Evolutionary conservation across 208 protist genomes (phyloP), one percentile per base, ranked within the genome.

Genomic region (Kentomonas sorsogonicus): DNA sequence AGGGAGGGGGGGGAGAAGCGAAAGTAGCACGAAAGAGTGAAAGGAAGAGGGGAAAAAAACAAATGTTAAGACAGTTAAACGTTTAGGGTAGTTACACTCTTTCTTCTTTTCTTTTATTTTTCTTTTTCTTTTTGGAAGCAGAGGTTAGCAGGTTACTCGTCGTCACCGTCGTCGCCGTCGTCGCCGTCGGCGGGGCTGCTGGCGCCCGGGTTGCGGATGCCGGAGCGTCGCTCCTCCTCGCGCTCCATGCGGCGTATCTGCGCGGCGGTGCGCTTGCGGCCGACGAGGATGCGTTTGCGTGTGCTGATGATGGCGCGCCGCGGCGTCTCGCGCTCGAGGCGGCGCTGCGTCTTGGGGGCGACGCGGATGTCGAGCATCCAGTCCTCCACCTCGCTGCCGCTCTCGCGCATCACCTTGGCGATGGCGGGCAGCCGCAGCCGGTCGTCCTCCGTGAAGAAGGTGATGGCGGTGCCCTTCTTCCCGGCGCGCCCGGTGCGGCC

Each of bases 381-480:
- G 18, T 96, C 92, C 46, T 95, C 87, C 23, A 98, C 93, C 1
- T 67, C 62, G 55, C 76, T 94, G n/a, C 96, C 96, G 11, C 95
- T 89, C 26, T 94, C 82, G 56, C 83, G 86, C 56, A 98, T 93
- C 3, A 97, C 77, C 47, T 83, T 86, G 15, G 90, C 96, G 27
- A 97, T 89, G 39, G 74, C 70, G 1, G 89, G 83, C 34, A 98
- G 82, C n/a, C 87, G 78, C 45, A 88, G 67, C 23, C 69, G 71
- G 68, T 99, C 96, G 34, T 97, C 90, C 53, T 98, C 82, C 0
- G 98, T 99, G 62, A 98, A 99, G 30, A 98, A 97, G 1, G 97
- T 99, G 44, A 98, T 84, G 1, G 98, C 97, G 15, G 63, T 62
- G 34, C 98, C 94, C 9, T 52, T 63, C 77, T 81, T 82, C 26